These are phyloP conservation scores for Piper betle DNA, from an alignment of 164 flowering plant genomes.

Conservation along the genomic window DNA sequence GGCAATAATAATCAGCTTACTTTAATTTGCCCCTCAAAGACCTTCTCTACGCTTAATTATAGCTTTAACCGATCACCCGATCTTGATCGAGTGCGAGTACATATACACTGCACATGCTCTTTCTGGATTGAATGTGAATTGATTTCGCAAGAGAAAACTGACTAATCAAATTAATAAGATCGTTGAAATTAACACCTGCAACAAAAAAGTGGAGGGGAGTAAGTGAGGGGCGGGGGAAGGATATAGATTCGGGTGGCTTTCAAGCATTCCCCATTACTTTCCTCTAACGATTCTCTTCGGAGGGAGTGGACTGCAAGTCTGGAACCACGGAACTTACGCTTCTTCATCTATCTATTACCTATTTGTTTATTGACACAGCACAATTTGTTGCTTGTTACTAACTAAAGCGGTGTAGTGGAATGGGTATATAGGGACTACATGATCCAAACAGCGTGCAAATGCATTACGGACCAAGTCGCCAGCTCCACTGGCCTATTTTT, in stretches of 20 bases:
- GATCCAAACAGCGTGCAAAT: not conserved
- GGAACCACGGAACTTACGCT: constrained; percentile 40
- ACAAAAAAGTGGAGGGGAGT: constrained; percentile 1
- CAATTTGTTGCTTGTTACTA: constrained; percentile 3
- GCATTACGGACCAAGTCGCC: not conserved
- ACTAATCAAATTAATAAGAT: too few species aligned
- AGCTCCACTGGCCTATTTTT: not conserved
- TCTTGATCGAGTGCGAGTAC: too few species aligned
- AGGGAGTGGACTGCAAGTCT: constrained; percentile 47
- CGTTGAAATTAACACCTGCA: not conserved
- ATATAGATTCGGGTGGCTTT: constrained; percentile 29
- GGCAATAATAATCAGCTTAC: too few species aligned
- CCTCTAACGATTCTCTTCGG: constrained; percentile 25
- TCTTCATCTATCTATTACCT: constrained; percentile 12
- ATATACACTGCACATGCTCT: too few species aligned
- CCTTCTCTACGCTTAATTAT: too few species aligned
- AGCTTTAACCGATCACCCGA: too few species aligned
- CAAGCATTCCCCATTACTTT: constrained; percentile 29
- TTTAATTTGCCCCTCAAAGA: too few species aligned
- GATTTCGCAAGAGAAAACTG: too few species aligned
- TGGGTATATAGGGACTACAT: not conserved
- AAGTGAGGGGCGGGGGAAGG: not conserved
- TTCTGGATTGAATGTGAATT: too few species aligned
- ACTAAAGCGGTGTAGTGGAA: constrained; percentile 3
- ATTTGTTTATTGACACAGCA: not conserved